Evolutionary conservation across 805 yeast species (phyloP).

Genomic region (Candida insectalens): DNA sequence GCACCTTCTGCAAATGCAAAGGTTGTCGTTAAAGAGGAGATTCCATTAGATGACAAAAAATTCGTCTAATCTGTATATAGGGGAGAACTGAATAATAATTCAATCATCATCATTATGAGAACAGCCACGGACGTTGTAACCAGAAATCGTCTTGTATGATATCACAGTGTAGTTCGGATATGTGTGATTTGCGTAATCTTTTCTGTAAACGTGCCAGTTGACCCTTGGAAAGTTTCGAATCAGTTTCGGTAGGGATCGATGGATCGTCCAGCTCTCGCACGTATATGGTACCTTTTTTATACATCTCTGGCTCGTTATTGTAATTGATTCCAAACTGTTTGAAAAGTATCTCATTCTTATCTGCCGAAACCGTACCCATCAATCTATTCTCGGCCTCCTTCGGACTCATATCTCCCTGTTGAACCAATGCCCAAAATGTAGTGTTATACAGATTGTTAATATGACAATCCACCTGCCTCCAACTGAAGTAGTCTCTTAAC

Average conservation of each 20-base stretch:
- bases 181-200: conserved; percentile 35
- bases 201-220: conserved; percentile 43
- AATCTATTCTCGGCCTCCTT: conserved; percentile 73
- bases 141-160: conserved; percentile 58
- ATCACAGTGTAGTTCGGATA: conserved; percentile 45
- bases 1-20: conserved; percentile 27
- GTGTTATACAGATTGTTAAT: conserved; percentile 93
- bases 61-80: conserved; percentile 11
- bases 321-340: conserved; percentile 75
- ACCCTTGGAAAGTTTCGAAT: conserved; percentile 23
- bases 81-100: conserved; percentile 25
- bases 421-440: conserved; percentile 79
- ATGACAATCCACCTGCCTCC: conserved; percentile 97
- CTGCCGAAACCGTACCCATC: conserved; percentile 70
- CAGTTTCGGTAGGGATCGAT: not conserved
- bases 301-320: conserved; percentile 83
- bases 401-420: conserved; percentile 57
- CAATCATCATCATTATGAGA: conserved; percentile 28
- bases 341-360: conserved; percentile 84
- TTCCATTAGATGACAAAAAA: conserved; percentile 14
- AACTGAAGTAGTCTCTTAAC: conserved; percentile 74
- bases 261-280: conserved; percentile 33
- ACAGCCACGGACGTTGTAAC: conserved; percentile 34
- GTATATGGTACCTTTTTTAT: conserved; percentile 69
- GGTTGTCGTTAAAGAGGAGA: conserved; percentile 11